A percentile compares a stretch with the other conserved stretches of the same genome.
Evolutionary conservation across 495 filamentous ascomycete species (phyloP).

Genomic region (Neurospora sp.): DNA sequence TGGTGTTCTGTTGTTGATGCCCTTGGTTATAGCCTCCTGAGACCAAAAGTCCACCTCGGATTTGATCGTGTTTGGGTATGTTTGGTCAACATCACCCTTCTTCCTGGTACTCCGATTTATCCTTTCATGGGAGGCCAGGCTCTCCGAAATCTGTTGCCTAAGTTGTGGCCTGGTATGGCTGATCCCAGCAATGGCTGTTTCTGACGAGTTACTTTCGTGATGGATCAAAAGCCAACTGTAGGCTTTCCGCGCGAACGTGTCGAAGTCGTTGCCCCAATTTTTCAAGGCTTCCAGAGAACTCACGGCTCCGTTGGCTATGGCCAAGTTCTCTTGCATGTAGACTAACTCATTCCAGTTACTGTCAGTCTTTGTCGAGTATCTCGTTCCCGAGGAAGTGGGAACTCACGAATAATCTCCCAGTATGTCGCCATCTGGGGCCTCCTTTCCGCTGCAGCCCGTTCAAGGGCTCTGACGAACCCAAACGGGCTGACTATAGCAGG

Average conservation of each 20-base stretch:
- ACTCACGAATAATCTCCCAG: not conserved
- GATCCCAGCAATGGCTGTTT: not conserved
- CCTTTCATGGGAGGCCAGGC: not conserved
- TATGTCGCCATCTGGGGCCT: not conserved
- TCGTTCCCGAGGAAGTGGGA: not conserved
- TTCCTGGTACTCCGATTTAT: not conserved
- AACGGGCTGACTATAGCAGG: not conserved
- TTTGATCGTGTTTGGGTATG: not conserved
- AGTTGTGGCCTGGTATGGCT: not conserved
- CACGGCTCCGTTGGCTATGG: not conserved
- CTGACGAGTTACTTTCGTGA: not conserved
- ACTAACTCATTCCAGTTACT: not conserved
- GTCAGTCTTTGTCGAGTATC: not conserved
- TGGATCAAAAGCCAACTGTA: not conserved
- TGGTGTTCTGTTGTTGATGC: not conserved
- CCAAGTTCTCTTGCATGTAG: not conserved
- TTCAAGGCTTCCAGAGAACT: not conserved
- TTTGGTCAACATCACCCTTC: not conserved
- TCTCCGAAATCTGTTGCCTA: not conserved
- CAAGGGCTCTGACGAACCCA: not conserved
- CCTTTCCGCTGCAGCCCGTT: not conserved
- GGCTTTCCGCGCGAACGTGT: not conserved
- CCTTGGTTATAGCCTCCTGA: not conserved
- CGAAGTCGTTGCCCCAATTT: not conserved
- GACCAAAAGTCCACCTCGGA: not conserved